These are phyloP conservation scores for Colletotrichum aenigma DNA, from an alignment of 2,329 filamentous ascomycete genomes.

Conservation along the genomic window DNA sequence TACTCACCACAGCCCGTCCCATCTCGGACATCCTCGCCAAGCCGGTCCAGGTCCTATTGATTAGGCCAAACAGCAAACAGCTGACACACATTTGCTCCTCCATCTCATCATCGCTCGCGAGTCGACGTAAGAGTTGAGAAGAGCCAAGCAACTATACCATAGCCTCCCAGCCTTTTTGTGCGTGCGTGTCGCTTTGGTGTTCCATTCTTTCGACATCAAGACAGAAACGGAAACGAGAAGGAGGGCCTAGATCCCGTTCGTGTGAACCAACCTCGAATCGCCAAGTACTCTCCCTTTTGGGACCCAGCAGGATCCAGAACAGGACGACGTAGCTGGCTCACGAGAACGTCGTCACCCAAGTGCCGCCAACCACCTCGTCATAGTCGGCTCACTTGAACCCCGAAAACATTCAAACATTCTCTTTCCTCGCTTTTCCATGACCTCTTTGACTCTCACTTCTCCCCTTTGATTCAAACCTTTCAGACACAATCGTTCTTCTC, in stretches of 20 bases:
- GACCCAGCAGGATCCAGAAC: not conserved
- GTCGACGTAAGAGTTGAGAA: not conserved
- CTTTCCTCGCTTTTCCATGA: not conserved
- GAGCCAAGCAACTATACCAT: not conserved
- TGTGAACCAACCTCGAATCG: not conserved
- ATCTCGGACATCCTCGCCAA: not conserved
- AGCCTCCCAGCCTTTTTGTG: not conserved
- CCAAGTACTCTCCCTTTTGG: not conserved
- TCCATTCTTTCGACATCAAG: not conserved
- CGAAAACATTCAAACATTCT: not conserved
- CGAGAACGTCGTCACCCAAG: not conserved
- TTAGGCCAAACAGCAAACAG: not conserved
- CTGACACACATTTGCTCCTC: not conserved
- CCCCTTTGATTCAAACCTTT: constrained; percentile 7
- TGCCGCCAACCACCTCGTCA: constrained; percentile 5
- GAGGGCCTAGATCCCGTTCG: not conserved
- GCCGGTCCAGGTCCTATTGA: constrained; percentile 10
- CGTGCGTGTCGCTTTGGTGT: not conserved
- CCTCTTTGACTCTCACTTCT: constrained; percentile 7
- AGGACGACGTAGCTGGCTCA: not conserved
- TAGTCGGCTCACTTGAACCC: not conserved
- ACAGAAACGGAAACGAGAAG: not conserved
- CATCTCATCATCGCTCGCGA: not conserved
- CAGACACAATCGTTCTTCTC: not conserved
- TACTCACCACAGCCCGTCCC: not conserved